phyloP scores from a whole-genome alignment of 352 stramenopile genomes.

The Globisporangium solare region DNA sequence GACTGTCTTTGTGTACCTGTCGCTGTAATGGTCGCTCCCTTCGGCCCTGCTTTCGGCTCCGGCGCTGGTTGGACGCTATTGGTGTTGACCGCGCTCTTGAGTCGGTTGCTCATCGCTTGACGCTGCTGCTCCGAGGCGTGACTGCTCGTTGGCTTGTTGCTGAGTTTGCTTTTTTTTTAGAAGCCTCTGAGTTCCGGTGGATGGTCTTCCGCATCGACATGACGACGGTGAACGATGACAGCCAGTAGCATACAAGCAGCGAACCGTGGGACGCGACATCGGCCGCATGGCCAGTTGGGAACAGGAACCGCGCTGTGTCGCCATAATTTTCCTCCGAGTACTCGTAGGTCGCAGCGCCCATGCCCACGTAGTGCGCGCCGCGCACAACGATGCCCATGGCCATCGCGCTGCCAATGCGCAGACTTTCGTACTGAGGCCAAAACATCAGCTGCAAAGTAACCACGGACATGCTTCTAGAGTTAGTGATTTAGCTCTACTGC shows the following conservation, averaged over 20 bases:
- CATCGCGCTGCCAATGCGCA: constrained; percentile 46
- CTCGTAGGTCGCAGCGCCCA: constrained; percentile 37
- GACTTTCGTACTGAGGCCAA: constrained; percentile 37
- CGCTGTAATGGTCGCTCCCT: too few relatives aligned
- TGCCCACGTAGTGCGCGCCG: constrained; percentile 54
- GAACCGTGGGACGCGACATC: constrained; percentile 39
- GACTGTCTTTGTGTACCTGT: too few relatives aligned
- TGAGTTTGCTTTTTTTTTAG: constrained; percentile 4
- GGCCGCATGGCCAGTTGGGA: constrained; percentile 28
- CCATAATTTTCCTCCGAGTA: constrained; percentile 28
- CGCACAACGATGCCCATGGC: constrained; percentile 62
- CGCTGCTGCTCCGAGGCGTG: not conserved
- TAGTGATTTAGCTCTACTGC: too few relatives aligned
- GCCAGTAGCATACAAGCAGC: constrained; percentile 49
- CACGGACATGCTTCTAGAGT: not conserved
- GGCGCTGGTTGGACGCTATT: too few relatives aligned
- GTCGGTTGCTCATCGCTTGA: too few relatives aligned
- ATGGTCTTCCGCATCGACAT: constrained; percentile 10
- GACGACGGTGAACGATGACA: constrained; percentile 23
- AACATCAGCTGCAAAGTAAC: constrained; percentile 38
- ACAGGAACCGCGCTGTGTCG: constrained; percentile 18
- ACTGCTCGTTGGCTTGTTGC: constrained; percentile 5
- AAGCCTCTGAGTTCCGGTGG: not conserved
- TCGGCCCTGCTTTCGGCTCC: too few relatives aligned
- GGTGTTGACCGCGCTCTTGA: too few relatives aligned